phyloP scores from a whole-genome alignment of 345 rosid species.

The Citrus medica region DNA sequence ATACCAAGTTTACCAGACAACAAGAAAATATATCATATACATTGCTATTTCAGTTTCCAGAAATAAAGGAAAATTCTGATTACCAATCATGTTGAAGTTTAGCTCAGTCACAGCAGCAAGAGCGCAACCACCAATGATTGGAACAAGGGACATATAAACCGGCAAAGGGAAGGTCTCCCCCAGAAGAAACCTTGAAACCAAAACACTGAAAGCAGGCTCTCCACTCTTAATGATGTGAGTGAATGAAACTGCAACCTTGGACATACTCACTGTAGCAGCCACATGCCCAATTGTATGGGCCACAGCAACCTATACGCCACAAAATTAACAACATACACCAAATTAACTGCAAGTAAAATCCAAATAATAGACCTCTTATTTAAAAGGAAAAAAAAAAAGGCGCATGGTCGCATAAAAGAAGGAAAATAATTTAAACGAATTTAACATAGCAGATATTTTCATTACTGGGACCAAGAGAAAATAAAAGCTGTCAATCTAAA shows the following conservation, averaged over 20 bases:
- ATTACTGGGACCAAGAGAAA: background rate
- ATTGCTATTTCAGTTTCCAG: conserved; percentile 4
- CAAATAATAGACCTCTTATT: background rate
- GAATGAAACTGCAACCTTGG: conserved; percentile 99
- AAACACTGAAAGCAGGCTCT: conserved; percentile 94
- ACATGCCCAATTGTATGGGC: conserved; percentile 99
- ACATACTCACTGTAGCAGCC: conserved; percentile 99
- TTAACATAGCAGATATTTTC: background rate
- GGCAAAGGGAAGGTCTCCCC: conserved; percentile 84
- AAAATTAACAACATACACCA: conserved; percentile 3
- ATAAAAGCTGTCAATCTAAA: background rate
- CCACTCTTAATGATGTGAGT: conserved; percentile 99
- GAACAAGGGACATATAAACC: conserved; percentile 85
- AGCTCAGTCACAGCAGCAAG: conserved; percentile 96
- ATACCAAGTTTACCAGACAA: background rate
- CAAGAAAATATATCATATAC: background rate
- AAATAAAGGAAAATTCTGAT: background rate
- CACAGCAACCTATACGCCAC: conserved; percentile 74
- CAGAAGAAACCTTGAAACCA: conserved; percentile 82
- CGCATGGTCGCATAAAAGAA: background rate
- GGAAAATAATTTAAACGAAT: background rate
- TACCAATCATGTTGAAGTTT: conserved; percentile 97
- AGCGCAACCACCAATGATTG: conserved; percentile 99
- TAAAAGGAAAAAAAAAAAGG: no score
- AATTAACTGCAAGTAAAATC: background rate